Conservation (phyloP, 2,329 filamentous ascomycete species). For the Phyllosticta citrichinensis region DNA sequence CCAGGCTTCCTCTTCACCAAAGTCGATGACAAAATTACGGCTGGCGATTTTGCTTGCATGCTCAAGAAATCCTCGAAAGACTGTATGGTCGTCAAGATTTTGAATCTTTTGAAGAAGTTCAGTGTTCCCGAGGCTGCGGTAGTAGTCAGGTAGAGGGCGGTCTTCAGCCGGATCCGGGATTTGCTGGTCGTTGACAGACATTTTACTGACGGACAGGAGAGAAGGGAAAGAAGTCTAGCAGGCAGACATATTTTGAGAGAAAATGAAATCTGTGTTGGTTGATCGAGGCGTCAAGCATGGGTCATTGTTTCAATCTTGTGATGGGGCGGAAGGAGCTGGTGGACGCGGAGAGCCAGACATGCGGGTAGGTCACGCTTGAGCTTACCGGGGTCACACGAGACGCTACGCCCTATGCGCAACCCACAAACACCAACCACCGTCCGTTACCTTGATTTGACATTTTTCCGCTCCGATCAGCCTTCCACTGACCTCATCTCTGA, state of each 20-base stretch:
- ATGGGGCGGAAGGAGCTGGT: background rate
- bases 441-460: background rate
- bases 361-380: constrained; percentile 9
- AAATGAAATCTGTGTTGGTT: background rate
- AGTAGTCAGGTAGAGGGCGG: constrained; percentile 22
- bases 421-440: background rate
- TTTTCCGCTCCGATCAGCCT: background rate
- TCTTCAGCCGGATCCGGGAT: background rate
- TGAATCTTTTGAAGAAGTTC: constrained; percentile 33
- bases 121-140: constrained; percentile 23
- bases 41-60: constrained; percentile 33
- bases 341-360: background rate
- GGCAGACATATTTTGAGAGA: background rate
- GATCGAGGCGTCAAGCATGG: background rate
- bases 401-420: constrained; percentile 3
- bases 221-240: background rate
- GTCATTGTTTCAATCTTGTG: constrained; percentile 4
- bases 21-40: constrained; percentile 56
- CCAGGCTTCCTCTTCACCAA: constrained; percentile 45
- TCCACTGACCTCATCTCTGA: background rate
- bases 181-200: constrained; percentile 4
- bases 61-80: constrained; percentile 37
- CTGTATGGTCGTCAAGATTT: constrained; percentile 43
- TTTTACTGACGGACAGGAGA: background rate
- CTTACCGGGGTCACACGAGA: constrained; percentile 7